A percentile compares a stretch with the other conserved stretches of the same genome.
These are phyloP conservation scores for Fusarium sp. DNA, from an alignment of 2,329 filamentous ascomycete species.

Conservation along the genomic window DNA sequence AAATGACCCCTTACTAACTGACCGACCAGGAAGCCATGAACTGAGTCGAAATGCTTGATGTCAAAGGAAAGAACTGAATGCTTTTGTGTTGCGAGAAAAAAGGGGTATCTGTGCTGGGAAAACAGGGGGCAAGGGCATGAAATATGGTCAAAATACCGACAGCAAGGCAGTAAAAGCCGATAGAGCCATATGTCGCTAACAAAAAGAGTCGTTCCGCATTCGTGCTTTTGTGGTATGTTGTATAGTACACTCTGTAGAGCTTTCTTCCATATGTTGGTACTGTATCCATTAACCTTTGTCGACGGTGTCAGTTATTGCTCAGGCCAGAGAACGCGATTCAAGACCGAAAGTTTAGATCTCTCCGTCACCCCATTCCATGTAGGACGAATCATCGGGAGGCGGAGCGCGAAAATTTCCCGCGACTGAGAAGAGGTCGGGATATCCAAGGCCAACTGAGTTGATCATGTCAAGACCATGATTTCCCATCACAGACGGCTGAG, in stretches of 20 bases:
- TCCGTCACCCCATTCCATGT: constrained; percentile 48
- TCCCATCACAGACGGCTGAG: not conserved
- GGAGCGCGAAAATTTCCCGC: not conserved
- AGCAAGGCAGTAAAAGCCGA: constrained; percentile 5
- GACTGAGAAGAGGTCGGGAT: not conserved
- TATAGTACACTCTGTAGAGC: constrained; percentile 25
- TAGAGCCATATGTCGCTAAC: constrained; percentile 13
- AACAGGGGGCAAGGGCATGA: constrained; percentile 6
- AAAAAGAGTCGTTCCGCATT: constrained; percentile 10
- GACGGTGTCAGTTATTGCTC: not conserved
- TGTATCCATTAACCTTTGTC: not conserved
- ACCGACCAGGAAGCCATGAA: constrained; percentile 11
- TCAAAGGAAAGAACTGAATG: constrained; percentile 1
- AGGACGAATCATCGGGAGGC: constrained; percentile 16
- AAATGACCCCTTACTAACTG: not conserved
- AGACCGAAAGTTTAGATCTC: constrained; percentile 48
- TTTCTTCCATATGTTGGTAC: not conserved
- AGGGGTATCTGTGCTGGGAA: constrained; percentile 27
- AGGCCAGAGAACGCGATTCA: not conserved
- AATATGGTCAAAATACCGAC: constrained; percentile 5
- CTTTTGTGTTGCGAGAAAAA: not conserved
- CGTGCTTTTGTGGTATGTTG: not conserved
- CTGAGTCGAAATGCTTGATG: not conserved
- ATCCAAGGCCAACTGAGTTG: not conserved
- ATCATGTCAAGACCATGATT: constrained; percentile 7